These are phyloP conservation scores for Xanthoparmelia taractica DNA, from an alignment of 495 filamentous ascomycete species.

Conservation along the genomic window DNA sequence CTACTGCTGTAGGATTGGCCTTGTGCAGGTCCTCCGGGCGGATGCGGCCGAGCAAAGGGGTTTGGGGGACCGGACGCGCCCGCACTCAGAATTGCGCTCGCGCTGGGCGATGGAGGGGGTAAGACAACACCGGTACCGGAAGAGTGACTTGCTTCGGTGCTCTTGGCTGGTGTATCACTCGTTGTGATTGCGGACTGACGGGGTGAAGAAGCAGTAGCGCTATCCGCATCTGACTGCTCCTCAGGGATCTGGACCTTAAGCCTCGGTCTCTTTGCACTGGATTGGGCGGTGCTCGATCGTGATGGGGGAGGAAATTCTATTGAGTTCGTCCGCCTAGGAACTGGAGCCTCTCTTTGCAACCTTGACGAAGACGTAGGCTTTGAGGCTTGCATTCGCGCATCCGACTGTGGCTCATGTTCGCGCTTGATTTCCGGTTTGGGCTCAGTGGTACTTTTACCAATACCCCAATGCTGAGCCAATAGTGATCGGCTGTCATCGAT, in stretches of 20 bases:
- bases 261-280: constrained; percentile 63
- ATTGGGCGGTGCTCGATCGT: constrained; percentile 60
- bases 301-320: constrained; percentile 64
- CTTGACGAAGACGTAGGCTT: constrained; percentile 40
- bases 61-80: constrained; percentile 91
- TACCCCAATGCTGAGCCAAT: constrained; percentile 75
- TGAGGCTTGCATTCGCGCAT: constrained; percentile 30
- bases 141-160: constrained; percentile 49
- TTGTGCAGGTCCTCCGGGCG: constrained; percentile 40
- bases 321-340: constrained; percentile 43
- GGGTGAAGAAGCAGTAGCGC: constrained; percentile 67
- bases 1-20: constrained; percentile 42
- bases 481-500: constrained; percentile 90
- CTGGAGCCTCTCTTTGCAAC: constrained; percentile 35
- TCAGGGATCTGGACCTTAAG: constrained; percentile 92
- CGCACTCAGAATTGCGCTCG: constrained; percentile 76
- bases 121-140: constrained; percentile 60
- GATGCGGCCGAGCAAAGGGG: constrained; percentile 80
- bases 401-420: constrained; percentile 36
- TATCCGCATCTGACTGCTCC: constrained; percentile 76
- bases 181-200: constrained; percentile 55
- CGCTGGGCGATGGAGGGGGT: constrained; percentile 87
- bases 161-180: constrained; percentile 33
- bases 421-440: constrained; percentile 35
- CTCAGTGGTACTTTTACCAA: constrained; percentile 42